Evolutionary conservation across 805 yeast genomes (phyloP), one percentile per base, ranked within the genome.

Genomic region (Kuraishia cidri): DNA sequence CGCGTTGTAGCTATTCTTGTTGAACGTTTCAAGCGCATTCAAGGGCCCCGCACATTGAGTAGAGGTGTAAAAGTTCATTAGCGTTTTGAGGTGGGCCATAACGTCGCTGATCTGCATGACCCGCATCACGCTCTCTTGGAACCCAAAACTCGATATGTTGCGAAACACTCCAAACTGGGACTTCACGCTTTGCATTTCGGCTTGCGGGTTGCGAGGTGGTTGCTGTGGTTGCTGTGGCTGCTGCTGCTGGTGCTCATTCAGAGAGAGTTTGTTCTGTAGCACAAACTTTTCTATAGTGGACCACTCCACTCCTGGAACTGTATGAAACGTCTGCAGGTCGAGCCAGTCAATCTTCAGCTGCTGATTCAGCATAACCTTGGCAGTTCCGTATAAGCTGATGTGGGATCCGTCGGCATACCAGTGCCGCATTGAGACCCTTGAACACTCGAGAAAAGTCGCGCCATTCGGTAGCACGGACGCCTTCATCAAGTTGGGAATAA

Each of bases 91-190:
- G 39, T 74, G 72, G 1, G 86, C 66, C 85, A 86, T 80, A 7
- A 79, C 79, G 52, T 84, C 92, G 26, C 86, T 70, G 4, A 82
- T 72, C 51, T 83, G 90, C 57, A 85, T 55, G 15, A 78, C 64
- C 37, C 90, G 60, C 73, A 83, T 69, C 5, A 83, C 75, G 25
- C 68, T 67, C 32, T 71, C 76, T 34, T 74, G 76, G 4, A 81
- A 53, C 1, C 94, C 94, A 40, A 70, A 69, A 34, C 67, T 66
- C 4, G 76, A 60, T 35, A 76, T 55, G 26, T 59, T 58, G 29
- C 64, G 59, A 39, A 64, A 64, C 1, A 78, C 75, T 26, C 58
- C 55, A 25, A 65, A 60, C 23, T 58, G 52, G 4, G 26, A 21
- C 22, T 31, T 36, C 9, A 37, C 20, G 23, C 20, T 26, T 9